Base-by-base conservation (phyloP, 2,329 filamentous ascomycete species). In the Pyricularia grisea region DNA sequence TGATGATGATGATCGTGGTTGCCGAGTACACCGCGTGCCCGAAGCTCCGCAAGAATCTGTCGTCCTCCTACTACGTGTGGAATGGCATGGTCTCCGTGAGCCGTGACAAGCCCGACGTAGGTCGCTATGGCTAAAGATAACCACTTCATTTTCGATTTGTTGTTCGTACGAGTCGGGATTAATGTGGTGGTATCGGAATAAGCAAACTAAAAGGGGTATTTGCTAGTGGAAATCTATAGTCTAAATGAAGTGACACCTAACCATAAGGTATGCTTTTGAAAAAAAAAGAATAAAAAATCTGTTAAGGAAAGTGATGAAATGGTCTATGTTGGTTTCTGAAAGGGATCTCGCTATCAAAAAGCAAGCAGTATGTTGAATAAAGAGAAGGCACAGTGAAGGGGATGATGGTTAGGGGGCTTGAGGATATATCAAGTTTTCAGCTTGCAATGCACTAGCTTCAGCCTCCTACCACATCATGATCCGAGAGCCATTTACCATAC, bases 21-120 rank as follows among this genome's bases (percentile, higher is more conserved):
- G n/a, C 33, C 42, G 64, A 28, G 61, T 60, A 70, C 14, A 66
- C 36, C 70, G 23, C 72, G 69, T 28, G 72, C 68, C 28, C 67
- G 63, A 27, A 75, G 11, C 58, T 74, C 72, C 20, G 72, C 67
- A n/a, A 76, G 17, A 33, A 77, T 67, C 70, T 72, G 73, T 33
- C 76, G 72, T 67, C 71, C 73, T 68, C 74, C 73, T 64, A 78
- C 5, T 1, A 76, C 67, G 67, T 73, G 74, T 23, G 75, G 76
- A 1, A 77, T 36, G 36, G 73, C 72, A 30, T 72, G 70, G 23
- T 73, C 74, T 27, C 69, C 72, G 61, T 78, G 76, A 55, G 72
- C 75, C 11, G 71, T 68, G 14, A 71, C 74, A 67, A 75, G 60
- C 68, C 74, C 73, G 9, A 74, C 63, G 5, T 71, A 74, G 68